Base-by-base conservation (phyloP, 192 early-diverging fungal species). In the Linnemannia exigua region DNA sequence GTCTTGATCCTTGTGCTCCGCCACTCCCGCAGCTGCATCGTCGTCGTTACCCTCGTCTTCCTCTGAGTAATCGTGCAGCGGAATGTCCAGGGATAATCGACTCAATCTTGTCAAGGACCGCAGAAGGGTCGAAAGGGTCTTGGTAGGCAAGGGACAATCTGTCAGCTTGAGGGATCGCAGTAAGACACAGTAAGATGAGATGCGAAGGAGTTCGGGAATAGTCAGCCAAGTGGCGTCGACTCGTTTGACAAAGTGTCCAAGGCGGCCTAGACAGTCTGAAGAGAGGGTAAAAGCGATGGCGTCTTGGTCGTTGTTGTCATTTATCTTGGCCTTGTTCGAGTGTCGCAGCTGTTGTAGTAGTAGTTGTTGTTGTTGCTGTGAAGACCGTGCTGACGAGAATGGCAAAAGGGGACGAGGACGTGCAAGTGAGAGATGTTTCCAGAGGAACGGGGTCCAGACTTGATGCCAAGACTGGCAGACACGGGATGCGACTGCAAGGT, bases 161-260 rank as follows among this genome's bases (percentile, higher is more conserved):
- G 44, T 16, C 38, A 80, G 28, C 50, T 69, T 80, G 50, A 80
- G 63, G 12, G 37, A 31, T 36, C 74, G 79, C 38, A 80, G 48
- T 28, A 75, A n/a, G 17, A 66, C 20, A n/a, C 80, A 81, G 69
- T 74, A 48, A 25, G 36, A 33, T 9, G 67, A 71, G 3, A 81
- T 38, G 9, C 41, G 73, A 7, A 76, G 35, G 6, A 81, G 25
- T 19, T 69, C 73, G 6, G 38, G 6, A 1, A 35, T 22, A 0
- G 80, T 66, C 68, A 81, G n/a, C 74, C 80, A 76, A 1, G 80
- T 63, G 1, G 74, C 80, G 19, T 61, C 46, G 3, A 81, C 54
- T 1, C 38, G 15, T 17, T 36, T 52, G 25, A 76, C 67, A 50
- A 71, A n/a, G 17, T 76, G 51, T 5, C 80, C 80, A 58, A 61